Evolutionary conservation across 129 eudicot genomes (phyloP).

Genomic region (Chrysanthemum lavandulifolium): DNA sequence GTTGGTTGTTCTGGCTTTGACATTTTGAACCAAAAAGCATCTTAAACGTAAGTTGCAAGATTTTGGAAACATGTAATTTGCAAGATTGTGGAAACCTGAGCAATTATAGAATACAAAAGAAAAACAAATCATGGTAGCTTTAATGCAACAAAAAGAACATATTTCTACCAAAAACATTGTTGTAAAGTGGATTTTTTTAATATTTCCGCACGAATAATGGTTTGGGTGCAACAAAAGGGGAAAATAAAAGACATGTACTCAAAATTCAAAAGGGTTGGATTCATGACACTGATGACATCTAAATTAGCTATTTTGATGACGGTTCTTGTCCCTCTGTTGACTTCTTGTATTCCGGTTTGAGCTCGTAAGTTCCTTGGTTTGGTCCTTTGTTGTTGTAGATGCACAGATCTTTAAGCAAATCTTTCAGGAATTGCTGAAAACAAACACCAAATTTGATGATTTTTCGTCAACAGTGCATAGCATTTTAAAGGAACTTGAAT

Average conservation of each 20-base stretch:
- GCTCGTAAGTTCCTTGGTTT: constrained; percentile 82
- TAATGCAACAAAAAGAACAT: no score
- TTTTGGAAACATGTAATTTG: not conserved
- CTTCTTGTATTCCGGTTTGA: constrained; percentile 83
- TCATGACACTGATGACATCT: not conserved
- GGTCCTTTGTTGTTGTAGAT: constrained; percentile 93
- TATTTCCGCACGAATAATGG: not conserved
- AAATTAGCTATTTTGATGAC: constrained; percentile 18
- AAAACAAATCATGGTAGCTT: not conserved
- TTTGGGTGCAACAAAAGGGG: not conserved
- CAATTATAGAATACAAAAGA: not conserved
- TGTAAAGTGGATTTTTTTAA: no score
- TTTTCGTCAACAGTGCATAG: not conserved
- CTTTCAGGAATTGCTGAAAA: constrained; percentile 89
- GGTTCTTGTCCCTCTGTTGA: constrained; percentile 48
- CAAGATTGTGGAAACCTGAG: not conserved
- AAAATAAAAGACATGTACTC: not conserved
- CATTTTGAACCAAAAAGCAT: not conserved
- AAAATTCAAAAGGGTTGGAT: not conserved
- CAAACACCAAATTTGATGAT: not conserved
- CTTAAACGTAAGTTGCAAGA: not conserved
- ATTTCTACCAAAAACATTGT: no score
- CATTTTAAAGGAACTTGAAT: not conserved
- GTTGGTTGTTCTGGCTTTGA: not conserved
- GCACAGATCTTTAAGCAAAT: constrained; percentile 77